Conservation (phyloP, 1,139 yeast genomes). For the Debaryomycetaceae sp. region DNA sequence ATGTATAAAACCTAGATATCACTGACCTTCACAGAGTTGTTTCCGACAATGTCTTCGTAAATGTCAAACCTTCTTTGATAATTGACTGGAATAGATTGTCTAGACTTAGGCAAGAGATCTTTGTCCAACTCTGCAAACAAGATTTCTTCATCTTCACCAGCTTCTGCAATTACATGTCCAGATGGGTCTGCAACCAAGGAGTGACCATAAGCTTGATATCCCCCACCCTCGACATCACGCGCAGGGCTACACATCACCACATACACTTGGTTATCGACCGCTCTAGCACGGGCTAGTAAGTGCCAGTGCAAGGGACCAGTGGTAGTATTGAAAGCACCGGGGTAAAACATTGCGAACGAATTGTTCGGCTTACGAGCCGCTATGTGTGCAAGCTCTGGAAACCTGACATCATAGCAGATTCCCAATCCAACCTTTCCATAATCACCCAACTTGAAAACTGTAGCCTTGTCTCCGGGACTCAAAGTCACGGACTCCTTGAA, state of each 20-base stretch:
- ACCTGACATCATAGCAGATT: constrained; percentile 79
- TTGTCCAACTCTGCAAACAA: constrained; percentile 22
- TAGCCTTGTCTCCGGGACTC: constrained; percentile 60
- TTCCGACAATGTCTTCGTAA: constrained; percentile 22
- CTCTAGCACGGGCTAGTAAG: constrained; percentile 68
- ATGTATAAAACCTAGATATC: constrained; percentile 19
- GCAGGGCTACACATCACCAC: constrained; percentile 54
- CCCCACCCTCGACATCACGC: constrained; percentile 71
- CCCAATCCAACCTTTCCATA: constrained; percentile 63
- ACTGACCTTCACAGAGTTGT: constrained; percentile 38
- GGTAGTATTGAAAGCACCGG: constrained; percentile 83
- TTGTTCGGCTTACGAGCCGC: constrained; percentile 53
- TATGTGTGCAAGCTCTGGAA: constrained; percentile 68
- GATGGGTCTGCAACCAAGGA: constrained; percentile 79
- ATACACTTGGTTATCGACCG: constrained; percentile 77
- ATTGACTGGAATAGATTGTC: constrained; percentile 22
- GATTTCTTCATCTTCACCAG: constrained; percentile 25
- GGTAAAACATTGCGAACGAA: constrained; percentile 70
- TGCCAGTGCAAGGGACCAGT: constrained; percentile 92
- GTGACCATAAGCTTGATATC: constrained; percentile 69
- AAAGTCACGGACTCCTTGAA: constrained; percentile 69
- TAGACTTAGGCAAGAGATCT: constrained; percentile 15
- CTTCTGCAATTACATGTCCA: constrained; percentile 68
- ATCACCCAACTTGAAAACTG: constrained; percentile 39
- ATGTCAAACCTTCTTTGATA: constrained; percentile 23